Base-by-base conservation (phyloP, 2,329 filamentous ascomycete genomes). In the Monascus ruber region DNA sequence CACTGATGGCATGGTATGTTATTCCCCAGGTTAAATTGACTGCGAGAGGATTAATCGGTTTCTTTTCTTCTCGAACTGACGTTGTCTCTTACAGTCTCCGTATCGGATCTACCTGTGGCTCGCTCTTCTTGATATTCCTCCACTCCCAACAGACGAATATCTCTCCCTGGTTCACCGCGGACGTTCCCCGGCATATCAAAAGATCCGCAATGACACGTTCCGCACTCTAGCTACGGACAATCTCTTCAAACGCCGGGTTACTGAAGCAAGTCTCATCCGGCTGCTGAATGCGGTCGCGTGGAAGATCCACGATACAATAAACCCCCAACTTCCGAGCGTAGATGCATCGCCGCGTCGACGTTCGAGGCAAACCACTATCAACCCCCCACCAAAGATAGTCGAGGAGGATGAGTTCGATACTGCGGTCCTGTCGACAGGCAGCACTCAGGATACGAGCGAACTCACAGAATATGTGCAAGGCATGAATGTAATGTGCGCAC, bases 181-280 rank as follows among this genome's bases (percentile, higher is more conserved):
- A 46, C 84, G 89, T 24, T 96, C 89, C 3, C 88, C 89, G 1
- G 88, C 87, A 34, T 94, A 98, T 66, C 79, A 85, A 54, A 98
- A 98, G 68, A 98, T 98, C 58, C 85, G 88, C 59, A 95, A 98
- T 64, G 91, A 98, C 62, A 95, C 91, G 32, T 96, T 96, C 62
- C 85, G 91, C 52, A 98, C 91, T 1, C 72, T 98, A 39, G 91
- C 91, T 27, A 95, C 89, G 37, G 91, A 98, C 55, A 88, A 89
- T n/a, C 77, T 98, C 29, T 98, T 96, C 70, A 85, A 91, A 45
- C 80, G 91, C 27, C 83, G 89, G 42, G 91, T 98, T 43, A 94
- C 86, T 42, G 91, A 98, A 63, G 93, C 93, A 44, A 94, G 85
- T 60, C 69, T 98, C 33, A 96, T 94, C 44, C 84, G 91, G 8